Evolutionary conservation across 495 filamentous ascomycete genomes (phyloP), one percentile per base, ranked within the genome.

Genomic region (Paragyromitra xinjiangensis): DNA sequence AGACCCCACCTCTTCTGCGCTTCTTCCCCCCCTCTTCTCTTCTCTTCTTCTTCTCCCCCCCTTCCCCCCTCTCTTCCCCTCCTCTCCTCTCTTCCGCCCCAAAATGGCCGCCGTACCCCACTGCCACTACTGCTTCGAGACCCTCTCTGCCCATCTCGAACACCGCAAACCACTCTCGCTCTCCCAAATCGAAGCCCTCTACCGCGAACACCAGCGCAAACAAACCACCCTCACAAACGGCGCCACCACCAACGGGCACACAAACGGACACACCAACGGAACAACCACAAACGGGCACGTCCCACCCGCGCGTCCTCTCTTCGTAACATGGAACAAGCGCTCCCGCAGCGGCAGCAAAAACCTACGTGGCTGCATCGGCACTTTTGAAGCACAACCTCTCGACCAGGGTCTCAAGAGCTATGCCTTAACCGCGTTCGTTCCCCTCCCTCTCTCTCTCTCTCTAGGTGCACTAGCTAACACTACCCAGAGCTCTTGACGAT

Each of bases 351-450:
- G 87, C 71, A 89, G 88, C 16, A 83, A 87, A 69, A 91, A 89
- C 78, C 87, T 99, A 16, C 92, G 95, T 59, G 95, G 95, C 40
- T 99, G 95, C 87, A 99, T 99, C 80, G 95, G 95, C 77, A 99
- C 95, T 0, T 98, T 98, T 82, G 94, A 95, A 71, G 82, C 90
- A 5, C 92, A 94, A 81, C 87, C 90, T 29, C 88, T 99, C 8
- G 86, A 88, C 26, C 80, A 87, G 3, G 95, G 94, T 1, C 85
- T 99, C 39, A 87, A 88, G 45, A 90, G 87, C 55, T 98, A 98
- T 84, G 92, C 95, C 56, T 85, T 97, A 61, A 97, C 92, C 69
- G 93, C 94, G 86, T 93, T 85, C 77, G 89, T 87, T 61, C 39
- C 64, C 66, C 50, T 61, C 53, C 69, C 26, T n/a, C 5, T 45